phyloP scores from a whole-genome alignment of 176 grass and related monocot species.

The Cenchrus fungigraminus region DNA sequence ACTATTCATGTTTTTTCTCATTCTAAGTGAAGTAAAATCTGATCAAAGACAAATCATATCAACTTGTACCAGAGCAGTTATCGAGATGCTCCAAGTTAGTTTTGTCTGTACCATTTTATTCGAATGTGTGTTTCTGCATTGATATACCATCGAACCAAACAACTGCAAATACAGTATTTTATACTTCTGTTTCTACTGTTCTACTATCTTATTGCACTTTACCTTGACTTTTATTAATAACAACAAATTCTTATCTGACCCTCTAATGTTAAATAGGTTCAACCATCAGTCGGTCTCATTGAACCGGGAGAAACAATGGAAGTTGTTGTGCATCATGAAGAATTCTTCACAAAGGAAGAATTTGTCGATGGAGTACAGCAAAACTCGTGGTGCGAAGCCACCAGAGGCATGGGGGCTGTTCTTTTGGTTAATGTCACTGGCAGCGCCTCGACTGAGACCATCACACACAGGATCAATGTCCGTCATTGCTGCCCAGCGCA shows the following conservation, averaged over 20 bases:
- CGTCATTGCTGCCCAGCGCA: constrained; percentile 55
- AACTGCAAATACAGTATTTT: neutral
- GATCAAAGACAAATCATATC: constrained; percentile 9
- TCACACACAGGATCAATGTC: constrained; percentile 69
- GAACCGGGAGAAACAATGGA: constrained; percentile 74
- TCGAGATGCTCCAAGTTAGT: neutral
- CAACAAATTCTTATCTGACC: neutral
- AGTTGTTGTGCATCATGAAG: constrained; percentile 70
- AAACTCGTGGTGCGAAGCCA: constrained; percentile 69
- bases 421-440: constrained; percentile 72
- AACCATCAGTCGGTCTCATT: constrained; percentile 73
- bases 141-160: neutral
- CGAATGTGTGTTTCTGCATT: constrained; percentile 3
- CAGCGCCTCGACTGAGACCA: constrained; percentile 55
- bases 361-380: constrained; percentile 64
- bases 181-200: neutral
- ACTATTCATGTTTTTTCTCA: neutral
- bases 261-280: constrained; percentile 52
- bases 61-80: neutral
- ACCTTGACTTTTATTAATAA: neutral
- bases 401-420: constrained; percentile 62
- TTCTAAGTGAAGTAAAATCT: constrained; percentile 24
- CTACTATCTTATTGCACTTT: neutral
- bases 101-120: constrained; percentile 18
- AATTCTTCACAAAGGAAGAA: constrained; percentile 66